phyloP scores from a whole-genome alignment of 257 asterid genomes.

The Nyctanthes arbortristis region DNA sequence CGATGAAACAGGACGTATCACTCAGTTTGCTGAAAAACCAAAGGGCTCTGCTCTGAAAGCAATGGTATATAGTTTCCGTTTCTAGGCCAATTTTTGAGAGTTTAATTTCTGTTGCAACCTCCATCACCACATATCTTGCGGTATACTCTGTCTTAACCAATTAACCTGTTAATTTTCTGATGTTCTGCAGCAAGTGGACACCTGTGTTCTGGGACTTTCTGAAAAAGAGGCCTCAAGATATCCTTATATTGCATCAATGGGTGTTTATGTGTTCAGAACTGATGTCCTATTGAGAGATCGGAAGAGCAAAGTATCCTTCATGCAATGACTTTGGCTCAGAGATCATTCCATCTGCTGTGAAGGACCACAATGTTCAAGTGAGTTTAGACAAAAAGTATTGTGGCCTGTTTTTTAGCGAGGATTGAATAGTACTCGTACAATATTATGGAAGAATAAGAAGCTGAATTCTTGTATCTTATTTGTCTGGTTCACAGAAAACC shows the following conservation, averaged over 20 bases:
- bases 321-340: constrained; percentile 96
- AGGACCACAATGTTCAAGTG: constrained; percentile 88
- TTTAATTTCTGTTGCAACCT: background rate
- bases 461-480: background rate
- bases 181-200: constrained; percentile 76
- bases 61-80: constrained; percentile 48
- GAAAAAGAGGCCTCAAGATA: constrained; percentile 49
- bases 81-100: background rate
- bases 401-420: background rate
- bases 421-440: background rate
- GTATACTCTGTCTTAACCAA: background rate
- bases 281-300: constrained; percentile 74
- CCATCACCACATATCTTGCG: background rate
- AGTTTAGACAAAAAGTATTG: constrained; percentile 5
- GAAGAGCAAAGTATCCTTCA: constrained; percentile 57
- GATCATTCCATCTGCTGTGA: constrained; percentile 88
- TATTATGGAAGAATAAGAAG: background rate
- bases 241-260: constrained; percentile 98
- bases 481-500: background rate
- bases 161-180: background rate
- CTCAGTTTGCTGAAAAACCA: constrained; percentile 89
- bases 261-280: constrained; percentile 83
- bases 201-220: constrained; percentile 82
- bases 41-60: constrained; percentile 69
- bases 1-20: constrained; percentile 66